Base-by-base conservation (phyloP, 2,329 filamentous ascomycete species). In the Xylaria sp. region DNA sequence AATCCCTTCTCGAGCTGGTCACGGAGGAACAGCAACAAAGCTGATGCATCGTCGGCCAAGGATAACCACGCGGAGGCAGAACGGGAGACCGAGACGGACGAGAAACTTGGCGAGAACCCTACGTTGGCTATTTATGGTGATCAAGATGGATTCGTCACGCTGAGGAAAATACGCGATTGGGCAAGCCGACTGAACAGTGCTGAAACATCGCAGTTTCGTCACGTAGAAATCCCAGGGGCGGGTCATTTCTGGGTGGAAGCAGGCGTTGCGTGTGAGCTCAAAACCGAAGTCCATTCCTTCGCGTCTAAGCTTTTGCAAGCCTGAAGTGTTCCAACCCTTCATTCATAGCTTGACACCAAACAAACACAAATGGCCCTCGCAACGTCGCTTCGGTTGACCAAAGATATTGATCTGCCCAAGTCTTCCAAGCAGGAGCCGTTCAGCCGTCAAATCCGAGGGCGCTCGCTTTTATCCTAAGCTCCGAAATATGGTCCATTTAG, bases 121-220 rank as follows among this genome's bases (percentile, higher is more conserved):
- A 88, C 88, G 0, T 69, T 96, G 29, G 86, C 84, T 0, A 71
- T 96, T 0, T 96, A 87, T 66, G 93, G 92, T 1, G 84, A 87
- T 46, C 77, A 81, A 3, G 92, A 97, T 69, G 73, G 80, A 0
- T 95, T 97, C 60, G 86, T 90, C 1, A 82, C 86, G 1, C 76
- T 76, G 2, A 80, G 78, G 53, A 89, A 84, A 69, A 76, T 92
- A 62, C 79, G 82, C 9, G 73, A 77, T 1, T 96, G 92, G 92
- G 76, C 77, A 8, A 72, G 74, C 39, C 78, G 76, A 54, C 72
- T 92, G 41, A 69, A 72, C 17, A 68, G 70, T 11, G 63, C 61
- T 38, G 66, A 71, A 0, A 71, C 68, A 1, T 83, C 81, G 17
- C 65, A 58, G 45, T 85, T 87, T 52, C 67, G 63, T 4, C 73